Conservation (phyloP, 1,284 basidiomycete species). For the Fistulinella cinereoalba region DNA sequence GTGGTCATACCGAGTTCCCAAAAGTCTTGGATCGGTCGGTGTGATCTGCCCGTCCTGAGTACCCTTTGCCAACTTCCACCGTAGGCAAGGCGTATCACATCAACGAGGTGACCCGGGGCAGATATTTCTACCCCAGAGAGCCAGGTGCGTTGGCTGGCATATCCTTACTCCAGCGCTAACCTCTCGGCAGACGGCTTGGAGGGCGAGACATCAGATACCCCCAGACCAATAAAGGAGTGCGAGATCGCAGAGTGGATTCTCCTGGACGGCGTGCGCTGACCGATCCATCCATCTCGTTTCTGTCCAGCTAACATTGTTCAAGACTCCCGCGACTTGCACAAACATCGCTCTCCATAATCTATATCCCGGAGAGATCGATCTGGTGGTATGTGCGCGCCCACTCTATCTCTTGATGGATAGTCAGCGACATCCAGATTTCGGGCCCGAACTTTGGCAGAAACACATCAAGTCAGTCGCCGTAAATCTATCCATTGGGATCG, state of each 20-base stretch:
- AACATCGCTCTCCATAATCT: slow-evolving; percentile 89
- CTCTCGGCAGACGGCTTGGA: slow-evolving; percentile 50
- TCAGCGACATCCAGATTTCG: slow-evolving; percentile 50
- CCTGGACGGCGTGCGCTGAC: slow-evolving; percentile 67
- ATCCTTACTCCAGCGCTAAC: slow-evolving; percentile 5
- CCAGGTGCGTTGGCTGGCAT: slow-evolving; percentile 39
- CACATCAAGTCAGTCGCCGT: slow-evolving; percentile 55
- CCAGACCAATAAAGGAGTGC: slow-evolving; percentile 68
- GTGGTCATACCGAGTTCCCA: slow-evolving; percentile 88
- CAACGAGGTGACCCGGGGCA: slow-evolving; percentile 70
- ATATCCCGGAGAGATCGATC: slow-evolving; percentile 80
- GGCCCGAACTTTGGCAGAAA: slow-evolving; percentile 81
- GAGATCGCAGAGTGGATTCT: slow-evolving; percentile 89
- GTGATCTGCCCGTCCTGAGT: background rate
- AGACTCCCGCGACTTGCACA: slow-evolving; percentile 90
- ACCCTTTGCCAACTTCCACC: slow-evolving; percentile 3
- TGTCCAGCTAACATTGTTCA: slow-evolving; percentile 10
- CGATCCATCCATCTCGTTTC: slow-evolving; percentile 3
- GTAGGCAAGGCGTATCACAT: slow-evolving; percentile 81
- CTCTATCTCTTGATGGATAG: background rate
- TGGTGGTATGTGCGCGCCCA: slow-evolving; percentile 55
- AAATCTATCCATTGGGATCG: background rate
- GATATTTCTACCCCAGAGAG: slow-evolving; percentile 78
- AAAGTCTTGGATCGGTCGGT: slow-evolving; percentile 84
- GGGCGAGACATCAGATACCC: slow-evolving; percentile 62